A percentile compares a stretch with the other conserved stretches of the same genome.
Conservation (phyloP, 345 rosid genomes). For the Hirschfeldia incana region DNA sequence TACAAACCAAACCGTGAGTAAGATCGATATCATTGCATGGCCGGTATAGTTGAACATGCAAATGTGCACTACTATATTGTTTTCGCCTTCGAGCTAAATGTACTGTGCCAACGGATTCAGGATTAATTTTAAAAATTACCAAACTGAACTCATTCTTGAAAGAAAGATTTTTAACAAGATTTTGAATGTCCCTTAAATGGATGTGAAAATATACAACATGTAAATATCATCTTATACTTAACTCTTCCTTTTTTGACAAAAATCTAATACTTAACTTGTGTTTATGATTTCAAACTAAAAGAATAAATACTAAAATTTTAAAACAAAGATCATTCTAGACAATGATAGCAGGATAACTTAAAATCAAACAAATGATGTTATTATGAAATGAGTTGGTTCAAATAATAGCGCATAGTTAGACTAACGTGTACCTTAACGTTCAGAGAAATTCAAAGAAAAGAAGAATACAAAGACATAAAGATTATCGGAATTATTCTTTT, state of each 20-base stretch:
- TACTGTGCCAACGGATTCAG: background rate
- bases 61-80: background rate
- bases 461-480: background rate
- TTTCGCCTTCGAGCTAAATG: background rate
- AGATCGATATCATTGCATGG: background rate
- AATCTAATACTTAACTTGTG: background rate
- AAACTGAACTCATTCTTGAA: background rate
- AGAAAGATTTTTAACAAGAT: background rate
- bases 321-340: background rate
- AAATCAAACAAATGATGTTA: background rate
- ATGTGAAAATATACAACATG: background rate
- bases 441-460: background rate
- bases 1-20: slow-evolving; percentile 4
- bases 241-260: too few species aligned
- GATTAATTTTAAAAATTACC: background rate
- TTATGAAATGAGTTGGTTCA: background rate
- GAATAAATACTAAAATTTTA: background rate
- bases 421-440: background rate
- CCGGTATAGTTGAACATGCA: background rate
- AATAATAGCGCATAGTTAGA: background rate
- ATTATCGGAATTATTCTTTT: background rate
- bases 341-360: background rate
- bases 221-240: background rate
- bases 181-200: background rate
- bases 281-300: background rate